phyloP scores from a whole-genome alignment of 148 eudicot species.

The Euryodendron excelsum region DNA sequence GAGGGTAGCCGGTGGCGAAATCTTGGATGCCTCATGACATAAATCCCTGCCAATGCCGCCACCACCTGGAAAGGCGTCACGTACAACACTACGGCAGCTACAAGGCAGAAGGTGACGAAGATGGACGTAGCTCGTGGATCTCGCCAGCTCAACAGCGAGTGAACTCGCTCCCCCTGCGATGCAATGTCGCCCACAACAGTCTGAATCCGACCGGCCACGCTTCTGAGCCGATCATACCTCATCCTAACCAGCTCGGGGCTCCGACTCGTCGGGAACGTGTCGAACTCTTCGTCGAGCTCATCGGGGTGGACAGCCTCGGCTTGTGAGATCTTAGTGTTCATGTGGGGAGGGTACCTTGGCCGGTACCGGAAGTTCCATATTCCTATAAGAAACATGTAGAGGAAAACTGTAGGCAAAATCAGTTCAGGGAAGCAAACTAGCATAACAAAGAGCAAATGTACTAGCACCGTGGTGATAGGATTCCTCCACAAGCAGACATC shows the following conservation, averaged over 20 bases:
- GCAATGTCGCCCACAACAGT: conserved; percentile 92
- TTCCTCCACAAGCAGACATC: conserved; percentile 90
- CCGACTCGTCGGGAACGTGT: conserved; percentile 82
- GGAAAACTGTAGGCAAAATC: conserved; percentile 78
- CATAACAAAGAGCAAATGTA: conserved; percentile 77
- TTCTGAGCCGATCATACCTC: conserved; percentile 92
- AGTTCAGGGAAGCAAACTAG: conserved; percentile 91
- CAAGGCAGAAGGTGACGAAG: conserved; percentile 71
- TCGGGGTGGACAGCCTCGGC: conserved; percentile 81
- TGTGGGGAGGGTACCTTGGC: conserved; percentile 92
- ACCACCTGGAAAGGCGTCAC: conserved; percentile 87
- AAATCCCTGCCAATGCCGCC: conserved; percentile 68
- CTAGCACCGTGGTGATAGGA: conserved; percentile 85
- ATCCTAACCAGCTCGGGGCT: conserved; percentile 76
- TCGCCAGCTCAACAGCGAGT: conserved; percentile 90
- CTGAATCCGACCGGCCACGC: conserved; percentile 88
- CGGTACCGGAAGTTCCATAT: conserved; percentile 92
- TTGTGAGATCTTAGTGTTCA: conserved; percentile 89
- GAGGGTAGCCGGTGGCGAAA: conserved; percentile 79
- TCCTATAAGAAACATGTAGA: conserved; percentile 93
- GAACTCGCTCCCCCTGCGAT: conserved; percentile 87
- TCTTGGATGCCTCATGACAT: conserved; percentile 90
- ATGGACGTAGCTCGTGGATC: conserved; percentile 94
- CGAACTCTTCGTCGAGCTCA: conserved; percentile 94
- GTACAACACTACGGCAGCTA: conserved; percentile 69